phyloP scores from a whole-genome alignment of 2,329 filamentous ascomycete genomes.

The Tolypocladium tundrense region DNA sequence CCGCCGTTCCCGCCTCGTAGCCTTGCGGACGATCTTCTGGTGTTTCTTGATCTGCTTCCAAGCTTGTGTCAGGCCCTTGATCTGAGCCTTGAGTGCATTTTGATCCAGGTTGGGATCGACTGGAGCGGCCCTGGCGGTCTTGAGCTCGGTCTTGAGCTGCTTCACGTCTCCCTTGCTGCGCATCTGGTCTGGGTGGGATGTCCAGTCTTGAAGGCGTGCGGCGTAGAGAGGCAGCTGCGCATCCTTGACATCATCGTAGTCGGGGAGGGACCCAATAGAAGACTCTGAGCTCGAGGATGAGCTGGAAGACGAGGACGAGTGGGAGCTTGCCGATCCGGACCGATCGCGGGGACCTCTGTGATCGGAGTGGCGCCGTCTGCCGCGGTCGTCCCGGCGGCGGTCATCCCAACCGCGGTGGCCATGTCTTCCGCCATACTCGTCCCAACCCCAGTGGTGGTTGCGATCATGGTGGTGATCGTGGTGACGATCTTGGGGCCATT shows the following conservation, averaged over 20 bases:
- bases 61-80: slow-evolving; percentile 31
- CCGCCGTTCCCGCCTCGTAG: slow-evolving; percentile 19
- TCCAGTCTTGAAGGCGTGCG: slow-evolving; percentile 35
- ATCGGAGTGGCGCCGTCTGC: background rate
- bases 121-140: slow-evolving; percentile 19
- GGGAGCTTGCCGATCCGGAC: slow-evolving; percentile 18
- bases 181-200: slow-evolving; percentile 36
- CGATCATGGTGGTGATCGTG: background rate
- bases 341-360: slow-evolving; percentile 9
- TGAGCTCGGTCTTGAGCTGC: slow-evolving; percentile 31
- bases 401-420: background rate
- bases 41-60: slow-evolving; percentile 28
- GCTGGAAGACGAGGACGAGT: slow-evolving; percentile 21
- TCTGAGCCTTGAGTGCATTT: slow-evolving; percentile 28
- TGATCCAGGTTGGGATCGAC: slow-evolving; percentile 10
- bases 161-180: slow-evolving; percentile 35
- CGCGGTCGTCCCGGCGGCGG: background rate
- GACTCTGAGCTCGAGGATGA: slow-evolving; percentile 25
- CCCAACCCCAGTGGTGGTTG: background rate
- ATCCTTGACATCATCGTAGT: slow-evolving; percentile 39
- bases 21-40: slow-evolving; percentile 18
- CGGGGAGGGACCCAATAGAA: slow-evolving; percentile 43
- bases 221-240: slow-evolving; percentile 37
- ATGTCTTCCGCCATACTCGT: background rate
- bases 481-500: background rate